These are phyloP conservation scores for Metroxylon sagu DNA, from an alignment of 176 grass and related monocot species.

Conservation along the genomic window DNA sequence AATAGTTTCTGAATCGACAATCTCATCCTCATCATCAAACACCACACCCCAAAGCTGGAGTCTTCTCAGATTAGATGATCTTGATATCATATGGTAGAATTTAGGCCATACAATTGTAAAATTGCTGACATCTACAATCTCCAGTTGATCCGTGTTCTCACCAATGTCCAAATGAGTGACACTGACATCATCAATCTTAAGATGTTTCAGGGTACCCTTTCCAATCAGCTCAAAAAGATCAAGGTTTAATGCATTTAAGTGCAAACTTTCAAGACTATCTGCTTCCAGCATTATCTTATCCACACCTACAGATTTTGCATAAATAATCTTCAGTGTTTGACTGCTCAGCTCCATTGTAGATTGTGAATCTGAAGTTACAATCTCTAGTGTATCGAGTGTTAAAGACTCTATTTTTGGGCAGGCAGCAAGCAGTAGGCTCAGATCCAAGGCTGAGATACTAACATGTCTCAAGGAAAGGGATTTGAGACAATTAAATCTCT, in stretches of 20 bases:
- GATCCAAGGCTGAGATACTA: conserved; percentile 82
- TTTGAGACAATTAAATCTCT: conserved; percentile 90
- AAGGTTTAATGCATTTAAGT: conserved; percentile 83
- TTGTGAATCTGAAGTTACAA: conserved; percentile 73
- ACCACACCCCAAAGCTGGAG: conserved; percentile 86
- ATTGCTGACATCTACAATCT: conserved; percentile 80
- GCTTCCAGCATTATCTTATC: conserved; percentile 90
- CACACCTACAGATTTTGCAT: conserved; percentile 66
- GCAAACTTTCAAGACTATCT: conserved; percentile 77
- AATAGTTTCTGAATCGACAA: conserved; percentile 91
- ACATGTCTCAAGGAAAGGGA: conserved; percentile 79
- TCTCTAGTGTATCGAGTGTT: conserved; percentile 83
- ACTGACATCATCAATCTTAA: conserved; percentile 93
- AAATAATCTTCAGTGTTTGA: conserved; percentile 68
- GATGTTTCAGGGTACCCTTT: conserved; percentile 71
- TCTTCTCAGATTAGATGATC: conserved; percentile 58
- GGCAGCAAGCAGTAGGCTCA: conserved; percentile 61
- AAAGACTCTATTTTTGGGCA: conserved; percentile 82
- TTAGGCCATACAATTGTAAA: conserved; percentile 90
- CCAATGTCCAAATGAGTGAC: conserved; percentile 92
- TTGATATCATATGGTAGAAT: conserved; percentile 83
- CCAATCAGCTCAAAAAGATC: conserved; percentile 92
- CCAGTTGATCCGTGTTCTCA: conserved; percentile 71
- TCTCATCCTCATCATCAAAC: conserved; percentile 93
- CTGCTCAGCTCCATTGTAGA: conserved; percentile 77